Base-by-base conservation (phyloP, 202 grass and related monocot genomes). In the Elaeis oleifera region DNA sequence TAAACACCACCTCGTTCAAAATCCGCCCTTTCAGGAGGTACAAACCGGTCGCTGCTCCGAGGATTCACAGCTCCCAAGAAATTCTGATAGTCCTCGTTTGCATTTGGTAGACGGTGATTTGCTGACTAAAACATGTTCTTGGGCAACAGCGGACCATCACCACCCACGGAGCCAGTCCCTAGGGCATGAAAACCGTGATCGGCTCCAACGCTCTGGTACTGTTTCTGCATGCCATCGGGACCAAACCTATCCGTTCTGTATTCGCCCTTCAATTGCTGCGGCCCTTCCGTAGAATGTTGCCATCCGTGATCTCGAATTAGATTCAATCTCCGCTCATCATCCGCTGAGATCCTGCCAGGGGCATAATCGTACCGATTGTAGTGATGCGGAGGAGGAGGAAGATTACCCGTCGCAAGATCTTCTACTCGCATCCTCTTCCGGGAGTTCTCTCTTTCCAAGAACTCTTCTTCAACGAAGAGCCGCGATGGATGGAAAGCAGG, bases 401-500 rank as follows among this genome's bases (percentile, higher is more conserved):
- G 53, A 76, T 71, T 71, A 19, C 78, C 68, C 56, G 59, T 53
- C 16, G 64, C 59, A 15, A 68, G 51, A 21, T 85, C 87, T 65
- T 77, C 84, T 18, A 96, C 8, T 26, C 91, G 91, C 79, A 96
- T 89, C 81, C 87, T 76, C 79, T 96, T 96, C 67, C 81, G 56
- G 49, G 78, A 57, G 5, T 24, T 76, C 56, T 84, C 78, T 53
- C 67, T 39, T 16, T 71, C 78, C 51, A 51, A 23, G 16, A 76
- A 23, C 18, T 87, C 77, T 44, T 91, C 77, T 50, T 65, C 66
- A 2, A 39, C 61, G 27, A 67, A 76, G 25, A 50, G 24, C 25
- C 29, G 24, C 21, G 69, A 58, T 11, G 69, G 49, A 71, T 44
- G 48, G 4, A 51, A 15, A 18, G 20, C 23, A 59, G 68, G 22